phyloP scores from a whole-genome alignment of 176 grass and related monocot genomes.

The Eragrostis curvula region DNA sequence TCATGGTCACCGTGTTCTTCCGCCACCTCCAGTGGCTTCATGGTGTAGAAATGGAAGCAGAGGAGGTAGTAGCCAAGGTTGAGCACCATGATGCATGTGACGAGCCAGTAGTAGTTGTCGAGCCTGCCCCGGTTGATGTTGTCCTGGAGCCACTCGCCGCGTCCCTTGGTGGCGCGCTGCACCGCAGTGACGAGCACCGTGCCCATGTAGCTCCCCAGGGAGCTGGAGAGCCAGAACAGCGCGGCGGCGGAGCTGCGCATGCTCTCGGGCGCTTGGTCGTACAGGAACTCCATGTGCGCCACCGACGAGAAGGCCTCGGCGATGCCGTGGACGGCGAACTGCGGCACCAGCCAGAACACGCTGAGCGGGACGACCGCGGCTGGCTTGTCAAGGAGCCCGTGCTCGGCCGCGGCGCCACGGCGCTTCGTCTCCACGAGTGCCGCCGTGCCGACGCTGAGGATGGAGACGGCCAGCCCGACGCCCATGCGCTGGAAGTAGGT shows the following conservation, averaged over 20 bases:
- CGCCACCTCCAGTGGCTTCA: constrained; percentile 58
- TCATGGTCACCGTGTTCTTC: background rate
- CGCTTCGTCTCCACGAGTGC: constrained; percentile 72
- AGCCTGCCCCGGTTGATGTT: constrained; percentile 81
- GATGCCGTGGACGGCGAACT: constrained; percentile 75
- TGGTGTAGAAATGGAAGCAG: constrained; percentile 72
- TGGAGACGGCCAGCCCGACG: constrained; percentile 59
- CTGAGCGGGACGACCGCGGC: constrained; percentile 48
- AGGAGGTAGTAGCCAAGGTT: constrained; percentile 64
- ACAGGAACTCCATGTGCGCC: constrained; percentile 82
- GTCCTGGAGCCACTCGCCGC: constrained; percentile 84
- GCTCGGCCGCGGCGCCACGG: constrained; percentile 38
- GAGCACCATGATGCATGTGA: constrained; percentile 63
- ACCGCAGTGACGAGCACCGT: constrained; percentile 74
- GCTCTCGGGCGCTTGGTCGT: constrained; percentile 89
- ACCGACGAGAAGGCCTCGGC: constrained; percentile 65
- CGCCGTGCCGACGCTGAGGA: constrained; percentile 55
- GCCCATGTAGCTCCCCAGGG: constrained; percentile 73
- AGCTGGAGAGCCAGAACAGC: constrained; percentile 70
- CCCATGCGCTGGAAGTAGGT: constrained; percentile 82
- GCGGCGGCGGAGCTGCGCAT: constrained; percentile 82
- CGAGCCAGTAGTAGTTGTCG: constrained; percentile 82
- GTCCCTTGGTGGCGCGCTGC: constrained; percentile 56
- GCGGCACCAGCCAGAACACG: constrained; percentile 87
- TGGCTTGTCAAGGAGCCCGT: constrained; percentile 52